Evolutionary conservation across 2,329 filamentous ascomycete genomes (phyloP).

Genomic region (Colletotrichum chlorophyti): DNA sequence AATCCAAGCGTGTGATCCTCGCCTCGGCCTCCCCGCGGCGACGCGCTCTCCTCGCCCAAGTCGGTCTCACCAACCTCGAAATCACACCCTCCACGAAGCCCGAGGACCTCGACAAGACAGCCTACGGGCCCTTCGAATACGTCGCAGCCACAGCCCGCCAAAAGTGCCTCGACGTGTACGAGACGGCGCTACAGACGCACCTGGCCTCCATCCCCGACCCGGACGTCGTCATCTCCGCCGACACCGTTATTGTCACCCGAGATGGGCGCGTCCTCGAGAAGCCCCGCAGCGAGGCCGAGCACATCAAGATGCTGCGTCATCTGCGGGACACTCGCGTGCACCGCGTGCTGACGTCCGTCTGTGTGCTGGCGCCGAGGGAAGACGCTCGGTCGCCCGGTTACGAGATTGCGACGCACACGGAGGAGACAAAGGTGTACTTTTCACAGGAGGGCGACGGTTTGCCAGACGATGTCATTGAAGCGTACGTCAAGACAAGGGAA

Average conservation of each 20-base stretch:
- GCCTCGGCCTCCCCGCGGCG: constrained; percentile 89
- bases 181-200: constrained; percentile 50
- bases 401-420: constrained; percentile 78
- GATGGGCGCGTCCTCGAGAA: constrained; percentile 88
- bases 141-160: constrained; percentile 84
- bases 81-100: constrained; percentile 82
- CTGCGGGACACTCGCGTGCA: constrained; percentile 80
- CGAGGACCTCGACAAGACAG: constrained; percentile 82
- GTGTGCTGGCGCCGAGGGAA: constrained; percentile 80
- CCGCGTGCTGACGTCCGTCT: constrained; percentile 86
- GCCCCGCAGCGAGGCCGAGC: constrained; percentile 80
- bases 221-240: constrained; percentile 84
- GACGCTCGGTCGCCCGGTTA: constrained; percentile 88
- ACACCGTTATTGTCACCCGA: constrained; percentile 85
- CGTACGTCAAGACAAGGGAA: constrained; percentile 83
- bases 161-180: constrained; percentile 80
- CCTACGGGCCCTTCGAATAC: constrained; percentile 84
- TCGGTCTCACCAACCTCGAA: constrained; percentile 82
- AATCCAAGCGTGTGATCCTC: constrained; percentile 82
- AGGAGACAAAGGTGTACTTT: constrained; percentile 93
- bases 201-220: constrained; percentile 67
- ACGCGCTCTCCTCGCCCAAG: constrained; percentile 79
- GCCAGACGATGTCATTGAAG: constrained; percentile 81
- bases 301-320: constrained; percentile 82
- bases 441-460: constrained; percentile 65